phyloP scores from a whole-genome alignment of 768 basidiomycete genomes.

The Kwoniella dejecticola region DNA sequence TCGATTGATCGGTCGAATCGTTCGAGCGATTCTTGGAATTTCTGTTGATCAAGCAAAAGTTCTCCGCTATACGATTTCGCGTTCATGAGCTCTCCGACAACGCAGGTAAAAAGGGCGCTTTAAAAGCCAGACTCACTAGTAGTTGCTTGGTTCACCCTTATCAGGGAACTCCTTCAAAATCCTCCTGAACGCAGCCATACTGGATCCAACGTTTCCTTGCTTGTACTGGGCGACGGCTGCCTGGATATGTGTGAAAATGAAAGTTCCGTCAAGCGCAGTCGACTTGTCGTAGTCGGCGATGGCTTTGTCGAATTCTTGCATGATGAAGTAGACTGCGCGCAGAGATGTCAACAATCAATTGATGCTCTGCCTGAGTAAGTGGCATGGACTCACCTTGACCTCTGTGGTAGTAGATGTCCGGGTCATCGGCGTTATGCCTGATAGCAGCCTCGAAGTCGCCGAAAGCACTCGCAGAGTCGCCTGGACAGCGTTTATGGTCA shows the following conservation, averaged over 20 bases:
- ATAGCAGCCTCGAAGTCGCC: slow-evolving; percentile 89
- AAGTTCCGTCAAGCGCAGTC: slow-evolving; percentile 77
- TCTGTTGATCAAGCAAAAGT: slow-evolving; percentile 84
- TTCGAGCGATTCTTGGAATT: slow-evolving; percentile 77
- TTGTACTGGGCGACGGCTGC: slow-evolving; percentile 98
- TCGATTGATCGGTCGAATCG: slow-evolving; percentile 91
- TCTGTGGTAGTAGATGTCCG: slow-evolving; percentile 97
- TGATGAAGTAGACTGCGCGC: slow-evolving; percentile 81
- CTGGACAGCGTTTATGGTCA: slow-evolving; percentile 18
- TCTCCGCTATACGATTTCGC: slow-evolving; percentile 68
- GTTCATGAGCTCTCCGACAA: not conserved
- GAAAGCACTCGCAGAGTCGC: slow-evolving; percentile 76
- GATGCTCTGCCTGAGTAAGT: not conserved
- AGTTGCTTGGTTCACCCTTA: slow-evolving; percentile 86
- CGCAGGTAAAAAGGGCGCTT: not conserved
- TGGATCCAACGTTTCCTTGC: slow-evolving; percentile 70
- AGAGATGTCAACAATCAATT: not conserved
- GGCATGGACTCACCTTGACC: slow-evolving; percentile 71
- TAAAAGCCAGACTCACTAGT: slow-evolving; percentile 66
- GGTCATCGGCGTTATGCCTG: slow-evolving; percentile 75
- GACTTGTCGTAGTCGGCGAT: slow-evolving; percentile 90
- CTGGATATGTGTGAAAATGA: slow-evolving; percentile 97
- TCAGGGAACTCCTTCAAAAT: slow-evolving; percentile 83
- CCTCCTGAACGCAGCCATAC: slow-evolving; percentile 86
- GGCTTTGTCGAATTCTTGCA: slow-evolving; percentile 81